Evolutionary conservation across 805 yeast species (phyloP), one percentile per base, ranked within the genome.

Genomic region (Ogataea pilisensis): DNA sequence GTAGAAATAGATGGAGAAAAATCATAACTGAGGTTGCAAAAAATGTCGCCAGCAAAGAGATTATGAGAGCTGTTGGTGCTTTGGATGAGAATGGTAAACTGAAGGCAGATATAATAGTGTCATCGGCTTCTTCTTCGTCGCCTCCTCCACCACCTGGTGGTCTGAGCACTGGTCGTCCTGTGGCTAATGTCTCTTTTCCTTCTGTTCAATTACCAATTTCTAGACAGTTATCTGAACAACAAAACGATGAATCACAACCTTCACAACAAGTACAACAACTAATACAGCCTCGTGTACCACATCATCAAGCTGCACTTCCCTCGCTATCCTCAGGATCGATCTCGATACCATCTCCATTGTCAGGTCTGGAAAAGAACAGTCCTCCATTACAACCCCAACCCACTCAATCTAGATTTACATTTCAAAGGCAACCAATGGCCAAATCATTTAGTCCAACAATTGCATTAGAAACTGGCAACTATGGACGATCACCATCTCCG

Each of bases 1-100:
- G 96, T 60, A 70, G 98, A 46, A 90, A 90, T 63, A 72, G 96
- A 46, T 90, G 96, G 96, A 74, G 96, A 51, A 88, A 85, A 55
- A 75, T 87, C 26, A 82, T 84, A 43, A 83, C 90, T 1, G 80
- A 78, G 49, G 87, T 84, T 30, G 86, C 80, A 4, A 64, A 85
- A 57, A 82, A 82, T 25, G 73, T 75, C 49, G 88, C 90, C 0
- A 60, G 69, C 31, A 69, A 70, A 6, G 68, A 66, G 20, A 75
- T 85, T 34, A 72, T 71, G 51, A 61, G 63, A 41, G 87, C 84
- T 38, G 84, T 84, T 17, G 79, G 80, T 36, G 70, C 45, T 8
- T 34, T 43, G 35, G 43, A 46, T 27, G 37, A 43, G 21, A 38
- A 45, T 8, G 40, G 36, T 8, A 37, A 19, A 19, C 25, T 17